These are phyloP conservation scores for Leishmania tarentolae DNA, from an alignment of 208 protist species.

Conservation along the genomic window DNA sequence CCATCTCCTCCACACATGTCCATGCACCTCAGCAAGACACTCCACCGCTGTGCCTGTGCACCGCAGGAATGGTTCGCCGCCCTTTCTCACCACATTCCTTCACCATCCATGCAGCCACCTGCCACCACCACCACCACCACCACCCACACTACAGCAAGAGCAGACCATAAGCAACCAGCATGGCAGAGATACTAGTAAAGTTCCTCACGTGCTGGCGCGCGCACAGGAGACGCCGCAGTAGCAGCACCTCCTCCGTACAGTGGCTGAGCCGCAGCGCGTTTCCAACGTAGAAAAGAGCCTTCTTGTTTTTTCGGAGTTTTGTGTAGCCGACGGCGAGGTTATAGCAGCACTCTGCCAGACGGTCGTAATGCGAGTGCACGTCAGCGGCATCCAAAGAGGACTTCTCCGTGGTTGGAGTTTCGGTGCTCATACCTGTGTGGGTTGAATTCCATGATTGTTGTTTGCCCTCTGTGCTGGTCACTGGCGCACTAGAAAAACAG, in stretches of 20 bases:
- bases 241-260: slow-evolving; percentile 50
- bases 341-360: slow-evolving; percentile 44
- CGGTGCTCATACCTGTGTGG: slow-evolving; percentile 7
- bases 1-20: too few relatives aligned
- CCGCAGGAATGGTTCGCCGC: not conserved
- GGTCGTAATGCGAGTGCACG: not conserved
- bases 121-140: not conserved
- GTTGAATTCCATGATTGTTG: not conserved
- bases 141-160: slow-evolving; percentile 17
- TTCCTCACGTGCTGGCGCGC: slow-evolving; percentile 11
- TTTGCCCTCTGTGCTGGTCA: not conserved
- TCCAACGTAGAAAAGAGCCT: slow-evolving; percentile 53
- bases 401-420: not conserved
- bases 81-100: not conserved
- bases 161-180: not conserved
- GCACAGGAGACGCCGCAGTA: slow-evolving; percentile 19
- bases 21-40: not conserved
- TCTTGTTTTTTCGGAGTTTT: slow-evolving; percentile 64
- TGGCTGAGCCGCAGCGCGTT: slow-evolving; percentile 61
- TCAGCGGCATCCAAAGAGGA: not conserved
- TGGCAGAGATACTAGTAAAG: not conserved
- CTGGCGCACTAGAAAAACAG: not conserved
- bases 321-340: slow-evolving; percentile 78
- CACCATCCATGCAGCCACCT: not conserved
- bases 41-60: not conserved